Base-by-base conservation (phyloP, 371 early-diverging fungal genomes). In the Syncephalastrum racemosum region DNA sequence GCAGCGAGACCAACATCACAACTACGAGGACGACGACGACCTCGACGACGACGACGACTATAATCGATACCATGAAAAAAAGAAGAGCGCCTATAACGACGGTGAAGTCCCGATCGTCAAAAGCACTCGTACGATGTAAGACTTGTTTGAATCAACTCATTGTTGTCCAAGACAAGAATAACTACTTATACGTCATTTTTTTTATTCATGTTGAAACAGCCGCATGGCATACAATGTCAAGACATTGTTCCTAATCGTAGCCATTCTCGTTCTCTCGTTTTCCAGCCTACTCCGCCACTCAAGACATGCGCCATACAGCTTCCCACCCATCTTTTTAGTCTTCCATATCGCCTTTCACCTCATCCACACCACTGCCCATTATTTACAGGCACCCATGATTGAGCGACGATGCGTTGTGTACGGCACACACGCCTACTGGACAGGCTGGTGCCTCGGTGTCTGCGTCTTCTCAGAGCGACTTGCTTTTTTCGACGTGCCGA, bases 371-470 rank as follows among this genome's bases (percentile, higher is more conserved):
- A 53, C 69, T 2, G 81, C 81, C 41, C 84, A 81, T 58, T 36
- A 60, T 19, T 64, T 81, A 8, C 72, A 77, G 15, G 71, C 65
- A 52, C 64, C 73, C 4, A 51, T 55, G 7, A 44, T 86, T 1
- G 86, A 86, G 53, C 75, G 82, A 24, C 73, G 67, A 39, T 80
- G 81, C 43, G 81, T 86, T 10, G 76, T 83, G 8, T 86, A 83
- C 55, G 86, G 86, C 14, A 84, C 86, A 3, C 82, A 81, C 79
- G 66, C 83, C 4, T 80, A 82, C 19, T 86, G 83, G 76, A 78
- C 82, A 23, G 86, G 86, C 12, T 83, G 86, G 83, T 67, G 81
- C 1, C 65, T 86, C 4, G 74, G 81, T 4, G 61, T 70, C 3
- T 66, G 78, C 22, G 66, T 79, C 12, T 78, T 79, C 54, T 65